Percentiles rank a stretch among this genome's conserved stretches.
These are phyloP conservation scores for Trypanosoma avium DNA, from an alignment of 208 protist species.

Conservation along the genomic window DNA sequence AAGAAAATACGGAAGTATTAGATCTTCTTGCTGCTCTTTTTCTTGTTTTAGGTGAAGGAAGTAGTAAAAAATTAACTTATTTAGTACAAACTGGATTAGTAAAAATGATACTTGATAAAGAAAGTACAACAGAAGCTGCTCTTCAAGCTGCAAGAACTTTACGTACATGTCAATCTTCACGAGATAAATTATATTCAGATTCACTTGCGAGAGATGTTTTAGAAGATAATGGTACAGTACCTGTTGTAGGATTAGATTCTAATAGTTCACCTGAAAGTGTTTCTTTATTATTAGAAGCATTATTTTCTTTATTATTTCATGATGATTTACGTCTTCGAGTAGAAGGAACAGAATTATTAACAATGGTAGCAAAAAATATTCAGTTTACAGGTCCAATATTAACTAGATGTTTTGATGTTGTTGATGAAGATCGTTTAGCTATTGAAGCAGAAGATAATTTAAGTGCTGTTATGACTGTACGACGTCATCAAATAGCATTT, in stretches of 20 bases:
- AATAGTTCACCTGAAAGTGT: constrained; percentile 10
- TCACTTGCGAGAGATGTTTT: constrained; percentile 4
- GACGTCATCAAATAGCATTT: constrained; percentile 72
- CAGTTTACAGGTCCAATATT: constrained; percentile 62
- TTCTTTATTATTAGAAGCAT: constrained; percentile 46
- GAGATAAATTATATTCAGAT: constrained; percentile 47
- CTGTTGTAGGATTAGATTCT: constrained; percentile 17
- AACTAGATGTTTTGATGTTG: constrained; percentile 63
- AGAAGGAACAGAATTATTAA: constrained; percentile 75
- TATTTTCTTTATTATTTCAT: constrained; percentile 65
- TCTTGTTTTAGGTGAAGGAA: constrained; percentile 64
- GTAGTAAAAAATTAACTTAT: constrained; percentile 37
- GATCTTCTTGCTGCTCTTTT: constrained; percentile 64
- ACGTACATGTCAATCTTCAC: constrained; percentile 59
- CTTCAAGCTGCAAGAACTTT: constrained; percentile 60
- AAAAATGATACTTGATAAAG: constrained; percentile 31
- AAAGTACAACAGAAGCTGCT: constrained; percentile 27
- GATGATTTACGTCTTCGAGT: constrained; percentile 63
- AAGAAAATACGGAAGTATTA: constrained; percentile 45
- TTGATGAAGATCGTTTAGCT: constrained; percentile 67
- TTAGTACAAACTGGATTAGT: constrained; percentile 64
- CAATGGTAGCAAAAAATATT: constrained; percentile 69
- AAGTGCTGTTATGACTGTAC: constrained; percentile 30
- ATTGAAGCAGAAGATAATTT: constrained; percentile 49
- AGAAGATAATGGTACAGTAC: constrained; percentile 17